phyloP scores from a whole-genome alignment of 805 yeast genomes.

The Candida xyloterini region DNA sequence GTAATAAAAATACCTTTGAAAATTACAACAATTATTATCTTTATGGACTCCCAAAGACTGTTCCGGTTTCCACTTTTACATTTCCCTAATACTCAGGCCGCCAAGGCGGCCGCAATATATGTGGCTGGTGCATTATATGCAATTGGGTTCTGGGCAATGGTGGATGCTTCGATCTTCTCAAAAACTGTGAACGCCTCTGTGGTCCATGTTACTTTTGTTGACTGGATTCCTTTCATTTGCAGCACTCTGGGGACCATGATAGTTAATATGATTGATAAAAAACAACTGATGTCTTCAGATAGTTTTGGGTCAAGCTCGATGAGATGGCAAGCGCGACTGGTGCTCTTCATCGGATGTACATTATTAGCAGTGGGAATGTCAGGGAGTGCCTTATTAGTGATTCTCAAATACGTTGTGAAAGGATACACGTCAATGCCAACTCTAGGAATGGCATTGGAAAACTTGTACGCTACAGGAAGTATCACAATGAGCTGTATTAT shows the following conservation, averaged over 20 bases:
- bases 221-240: constrained; percentile 93
- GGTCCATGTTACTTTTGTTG: constrained; percentile 86
- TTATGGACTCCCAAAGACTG: constrained; percentile 44
- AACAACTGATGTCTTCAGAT: constrained; percentile 37
- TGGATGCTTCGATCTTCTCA: constrained; percentile 87
- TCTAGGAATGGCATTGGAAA: constrained; percentile 89
- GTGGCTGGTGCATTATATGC: constrained; percentile 76
- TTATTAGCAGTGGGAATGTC: constrained; percentile 53
- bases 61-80: constrained; percentile 64
- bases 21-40: background rate
- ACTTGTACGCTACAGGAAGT: constrained; percentile 73
- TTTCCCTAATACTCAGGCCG: constrained; percentile 66
- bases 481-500: constrained; percentile 86
- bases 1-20: too few relatives aligned
- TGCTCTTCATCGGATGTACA: constrained; percentile 89
- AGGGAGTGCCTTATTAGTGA: constrained; percentile 35
- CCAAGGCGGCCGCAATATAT: constrained; percentile 74
- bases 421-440: constrained; percentile 78
- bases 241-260: constrained; percentile 87
- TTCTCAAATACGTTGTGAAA: constrained; percentile 77
- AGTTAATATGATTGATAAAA: constrained; percentile 68
- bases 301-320: constrained; percentile 41
- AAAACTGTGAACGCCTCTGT: constrained; percentile 79
- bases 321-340: constrained; percentile 92
- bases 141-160: constrained; percentile 81